Conservation (phyloP, 2,329 filamentous ascomycete species). For the Neopestalotiopsis rosae region DNA sequence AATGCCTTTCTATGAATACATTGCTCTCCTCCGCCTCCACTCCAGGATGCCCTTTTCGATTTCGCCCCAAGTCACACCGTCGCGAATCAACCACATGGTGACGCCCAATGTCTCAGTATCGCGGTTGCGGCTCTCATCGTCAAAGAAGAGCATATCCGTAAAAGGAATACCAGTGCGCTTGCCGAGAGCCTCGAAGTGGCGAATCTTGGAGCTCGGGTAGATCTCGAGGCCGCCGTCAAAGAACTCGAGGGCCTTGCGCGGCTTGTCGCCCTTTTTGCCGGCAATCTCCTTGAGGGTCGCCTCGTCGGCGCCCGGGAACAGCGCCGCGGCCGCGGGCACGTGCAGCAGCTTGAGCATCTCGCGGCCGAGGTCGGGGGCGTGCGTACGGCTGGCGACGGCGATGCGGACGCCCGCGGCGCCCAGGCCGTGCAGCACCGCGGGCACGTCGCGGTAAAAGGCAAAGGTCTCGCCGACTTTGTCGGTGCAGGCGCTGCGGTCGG, state of each 20-base stretch:
- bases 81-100: constrained; percentile 80
- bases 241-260: constrained; percentile 57
- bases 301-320: constrained; percentile 26
- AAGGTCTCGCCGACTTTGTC: constrained; percentile 70
- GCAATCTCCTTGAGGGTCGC: constrained; percentile 16
- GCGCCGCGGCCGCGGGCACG: constrained; percentile 45
- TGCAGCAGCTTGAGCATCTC: constrained; percentile 81
- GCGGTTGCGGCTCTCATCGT: constrained; percentile 85
- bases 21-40: constrained; percentile 75
- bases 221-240: constrained; percentile 69
- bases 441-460: constrained; percentile 74
- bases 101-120: constrained; percentile 83
- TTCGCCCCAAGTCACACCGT: constrained; percentile 79
- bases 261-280: constrained; percentile 37
- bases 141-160: constrained; percentile 93
- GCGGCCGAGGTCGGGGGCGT: constrained; percentile 77
- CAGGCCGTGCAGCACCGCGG: constrained; percentile 68
- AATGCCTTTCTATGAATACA: background rate
- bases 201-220: constrained; percentile 81
- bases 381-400: constrained; percentile 81
- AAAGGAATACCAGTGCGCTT: constrained; percentile 73
- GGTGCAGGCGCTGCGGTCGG: constrained; percentile 46
- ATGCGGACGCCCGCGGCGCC: constrained; percentile 55
- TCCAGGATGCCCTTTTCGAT: constrained; percentile 79
- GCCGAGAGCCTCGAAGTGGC: constrained; percentile 79